phyloP scores from a whole-genome alignment of 2,329 filamentous ascomycete genomes.

The Colletotrichum tanaceti region DNA sequence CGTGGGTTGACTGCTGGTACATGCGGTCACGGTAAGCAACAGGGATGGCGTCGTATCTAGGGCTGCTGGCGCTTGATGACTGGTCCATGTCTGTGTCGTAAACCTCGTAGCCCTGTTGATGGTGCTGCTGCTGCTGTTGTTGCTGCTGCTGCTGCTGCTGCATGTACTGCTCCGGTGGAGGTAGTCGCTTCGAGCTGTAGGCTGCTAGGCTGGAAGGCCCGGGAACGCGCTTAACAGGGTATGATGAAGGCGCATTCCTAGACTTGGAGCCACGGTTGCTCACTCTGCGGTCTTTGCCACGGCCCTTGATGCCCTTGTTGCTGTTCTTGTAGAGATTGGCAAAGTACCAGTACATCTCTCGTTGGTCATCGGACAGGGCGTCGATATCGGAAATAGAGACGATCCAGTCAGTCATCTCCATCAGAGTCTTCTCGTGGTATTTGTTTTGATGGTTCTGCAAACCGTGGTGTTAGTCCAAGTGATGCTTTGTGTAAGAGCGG shows the following conservation, averaged over 20 bases:
- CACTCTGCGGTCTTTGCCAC: constrained; percentile 85
- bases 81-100: constrained; percentile 40
- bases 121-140: constrained; percentile 28
- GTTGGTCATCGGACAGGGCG: constrained; percentile 74
- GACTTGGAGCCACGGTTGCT: constrained; percentile 44
- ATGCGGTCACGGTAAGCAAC: constrained; percentile 32
- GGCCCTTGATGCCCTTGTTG: constrained; percentile 98
- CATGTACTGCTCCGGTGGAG: constrained; percentile 38
- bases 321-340: constrained; percentile 92
- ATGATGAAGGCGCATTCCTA: constrained; percentile 40
- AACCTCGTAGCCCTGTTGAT: constrained; percentile 36
- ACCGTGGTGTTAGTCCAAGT: constrained; percentile 11
- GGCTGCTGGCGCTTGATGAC: constrained; percentile 38
- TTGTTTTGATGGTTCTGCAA: constrained; percentile 89
- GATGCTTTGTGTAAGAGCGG: background rate
- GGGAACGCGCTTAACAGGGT: constrained; percentile 37
- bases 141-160: constrained; percentile 35
- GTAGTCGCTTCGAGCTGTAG: constrained; percentile 37
- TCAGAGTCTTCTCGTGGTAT: constrained; percentile 83
- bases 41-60: constrained; percentile 32
- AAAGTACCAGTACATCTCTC: constrained; percentile 87
- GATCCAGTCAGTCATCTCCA: constrained; percentile 77
- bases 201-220: constrained; percentile 34
- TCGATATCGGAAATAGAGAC: constrained; percentile 70
- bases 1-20: constrained; percentile 33